phyloP scores from a whole-genome alignment of 2,329 filamentous ascomycete species.

The Colletotrichum zoysiae region DNA sequence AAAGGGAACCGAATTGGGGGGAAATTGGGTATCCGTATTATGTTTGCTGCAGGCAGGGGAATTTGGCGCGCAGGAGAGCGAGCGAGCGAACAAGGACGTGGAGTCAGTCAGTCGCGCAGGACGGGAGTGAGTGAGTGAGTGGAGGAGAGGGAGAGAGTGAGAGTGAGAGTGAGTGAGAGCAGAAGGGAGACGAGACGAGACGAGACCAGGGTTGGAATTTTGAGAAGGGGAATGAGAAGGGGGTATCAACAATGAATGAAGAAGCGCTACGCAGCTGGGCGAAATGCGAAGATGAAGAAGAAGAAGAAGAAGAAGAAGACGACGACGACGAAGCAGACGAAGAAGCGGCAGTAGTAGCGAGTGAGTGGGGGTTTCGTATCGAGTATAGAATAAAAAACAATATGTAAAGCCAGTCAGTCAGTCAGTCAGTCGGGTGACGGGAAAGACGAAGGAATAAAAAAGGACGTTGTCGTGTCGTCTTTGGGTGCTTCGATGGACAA shows the following conservation, averaged over 20 bases:
- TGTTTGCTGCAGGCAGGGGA: constrained; percentile 25
- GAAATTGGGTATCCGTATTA: constrained; percentile 35
- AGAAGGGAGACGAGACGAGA: constrained; percentile 1
- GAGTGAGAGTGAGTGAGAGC: constrained; percentile 1
- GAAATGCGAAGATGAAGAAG: constrained; percentile 18
- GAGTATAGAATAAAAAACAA: background rate
- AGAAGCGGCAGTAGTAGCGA: background rate
- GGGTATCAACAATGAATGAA: constrained; percentile 39
- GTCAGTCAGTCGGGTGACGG: too few species aligned
- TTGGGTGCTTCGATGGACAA: background rate
- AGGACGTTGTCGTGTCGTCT: background rate
- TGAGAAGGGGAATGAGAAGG: constrained; percentile 5
- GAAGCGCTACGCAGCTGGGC: constrained; percentile 17
- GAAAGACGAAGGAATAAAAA: background rate
- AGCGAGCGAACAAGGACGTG: background rate
- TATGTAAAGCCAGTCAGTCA: background rate
- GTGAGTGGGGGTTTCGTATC: background rate
- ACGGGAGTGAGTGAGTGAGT: background rate
- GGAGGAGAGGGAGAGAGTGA: constrained; percentile 16
- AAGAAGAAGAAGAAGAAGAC: background rate
- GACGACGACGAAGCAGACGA: background rate
- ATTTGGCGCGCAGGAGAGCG: constrained; percentile 5
- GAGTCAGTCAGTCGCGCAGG: background rate
- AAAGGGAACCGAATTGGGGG: constrained; percentile 1
- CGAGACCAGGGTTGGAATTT: constrained; percentile 3